Conservation (phyloP, 768 basidiomycete genomes). For the Termitomyces sp. region DNA sequence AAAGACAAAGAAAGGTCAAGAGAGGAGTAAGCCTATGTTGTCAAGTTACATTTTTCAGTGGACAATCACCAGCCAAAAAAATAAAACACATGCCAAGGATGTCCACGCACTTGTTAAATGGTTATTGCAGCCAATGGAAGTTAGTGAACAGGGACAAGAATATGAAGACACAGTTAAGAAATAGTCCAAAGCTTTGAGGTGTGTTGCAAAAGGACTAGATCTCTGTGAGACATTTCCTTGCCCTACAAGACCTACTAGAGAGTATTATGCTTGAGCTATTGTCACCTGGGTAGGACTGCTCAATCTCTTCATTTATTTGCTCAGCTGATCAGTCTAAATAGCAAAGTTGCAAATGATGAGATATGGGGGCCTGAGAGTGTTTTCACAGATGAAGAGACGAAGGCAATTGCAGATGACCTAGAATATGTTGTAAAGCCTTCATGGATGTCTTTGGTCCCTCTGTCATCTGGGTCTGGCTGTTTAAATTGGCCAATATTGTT, state of each 20-base stretch:
- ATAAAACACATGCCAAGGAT: not conserved
- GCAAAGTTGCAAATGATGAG: not conserved
- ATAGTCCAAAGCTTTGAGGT: not conserved
- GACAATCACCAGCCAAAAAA: not conserved
- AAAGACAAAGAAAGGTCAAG: not conserved
- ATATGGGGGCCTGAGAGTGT: not conserved
- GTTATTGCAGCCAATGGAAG: not conserved
- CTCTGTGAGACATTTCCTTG: not conserved
- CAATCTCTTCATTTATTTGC: not conserved
- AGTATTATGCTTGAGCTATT: not conserved
- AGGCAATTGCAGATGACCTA: not conserved
- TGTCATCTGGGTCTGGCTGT: not conserved
- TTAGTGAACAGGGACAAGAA: not conserved
- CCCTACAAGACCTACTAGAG: not conserved
- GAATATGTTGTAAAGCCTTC: not conserved
- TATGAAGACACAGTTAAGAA: not conserved
- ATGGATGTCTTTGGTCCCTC: not conserved
- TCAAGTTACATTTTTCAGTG: not conserved
- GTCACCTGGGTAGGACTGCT: not conserved
- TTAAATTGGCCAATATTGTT: not conserved
- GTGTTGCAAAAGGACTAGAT: not conserved
- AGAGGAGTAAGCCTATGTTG: not conserved
- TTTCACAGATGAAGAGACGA: not conserved
- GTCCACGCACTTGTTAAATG: not conserved
- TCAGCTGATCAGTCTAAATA: not conserved